A percentile compares a stretch with the other conserved stretches of the same genome.
These are phyloP conservation scores for Magnolia sinica DNA, from an alignment of 164 flowering plant species.

Conservation along the genomic window DNA sequence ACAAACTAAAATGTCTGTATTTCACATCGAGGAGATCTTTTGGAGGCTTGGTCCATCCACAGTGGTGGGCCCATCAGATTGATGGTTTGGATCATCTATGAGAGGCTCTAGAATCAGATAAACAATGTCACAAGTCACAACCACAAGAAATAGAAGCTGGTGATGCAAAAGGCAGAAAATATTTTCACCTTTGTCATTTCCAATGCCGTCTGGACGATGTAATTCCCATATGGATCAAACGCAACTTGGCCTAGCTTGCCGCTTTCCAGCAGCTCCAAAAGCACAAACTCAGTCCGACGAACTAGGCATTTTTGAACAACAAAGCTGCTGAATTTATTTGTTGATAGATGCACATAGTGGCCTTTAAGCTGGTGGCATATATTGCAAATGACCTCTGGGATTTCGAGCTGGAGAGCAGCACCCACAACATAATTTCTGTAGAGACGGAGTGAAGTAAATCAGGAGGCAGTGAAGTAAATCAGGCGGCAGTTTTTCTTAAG, in stretches of 20 bases:
- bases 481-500: too few relatives aligned
- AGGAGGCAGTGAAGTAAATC: too few relatives aligned
- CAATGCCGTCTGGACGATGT: constrained; percentile 1
- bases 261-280: neutral
- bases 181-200: neutral
- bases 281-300: neutral
- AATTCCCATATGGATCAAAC: neutral
- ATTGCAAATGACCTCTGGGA: too few relatives aligned
- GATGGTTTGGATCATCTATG: too few relatives aligned
- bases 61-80: too few relatives aligned
- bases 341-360: neutral
- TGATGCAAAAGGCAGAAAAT: neutral
- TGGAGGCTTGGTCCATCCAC: too few relatives aligned
- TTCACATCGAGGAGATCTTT: too few relatives aligned
- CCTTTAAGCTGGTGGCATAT: neutral
- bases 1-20: too few relatives aligned
- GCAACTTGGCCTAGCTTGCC: neutral
- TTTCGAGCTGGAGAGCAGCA: too few relatives aligned
- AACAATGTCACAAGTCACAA: neutral
- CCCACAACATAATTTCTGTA: too few relatives aligned
- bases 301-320: constrained; percentile 1
- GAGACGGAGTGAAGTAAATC: too few relatives aligned
- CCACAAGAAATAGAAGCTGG: neutral
- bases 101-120: too few relatives aligned
- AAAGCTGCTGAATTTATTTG: neutral